Percentiles rank a stretch among this genome's conserved stretches.
phyloP scores from a whole-genome alignment of 441 rosid species.

The Bruguiera hainesii region DNA sequence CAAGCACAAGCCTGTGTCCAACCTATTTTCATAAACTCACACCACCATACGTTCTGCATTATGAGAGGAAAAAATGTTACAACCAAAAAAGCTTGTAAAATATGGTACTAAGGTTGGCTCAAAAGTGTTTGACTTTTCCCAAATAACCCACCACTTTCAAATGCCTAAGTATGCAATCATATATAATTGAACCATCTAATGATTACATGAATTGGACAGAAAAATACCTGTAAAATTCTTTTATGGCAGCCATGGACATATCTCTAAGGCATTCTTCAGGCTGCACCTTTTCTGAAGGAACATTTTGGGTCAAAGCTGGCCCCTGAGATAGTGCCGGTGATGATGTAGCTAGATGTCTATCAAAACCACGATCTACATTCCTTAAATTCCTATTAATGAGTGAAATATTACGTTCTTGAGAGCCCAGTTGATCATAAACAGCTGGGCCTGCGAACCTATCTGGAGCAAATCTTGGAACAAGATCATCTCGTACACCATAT shows the following conservation, averaged over 20 bases:
- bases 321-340: constrained; percentile 42
- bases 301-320: constrained; percentile 34
- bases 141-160: no score
- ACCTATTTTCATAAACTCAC: no score
- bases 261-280: constrained; percentile 59
- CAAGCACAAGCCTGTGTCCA: no score
- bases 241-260: constrained; percentile 74
- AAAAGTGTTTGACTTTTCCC: no score
- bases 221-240: constrained; percentile 87
- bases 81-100: no score
- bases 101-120: no score
- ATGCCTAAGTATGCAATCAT: background rate
- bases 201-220: constrained; percentile 13
- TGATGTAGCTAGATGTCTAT: constrained; percentile 52
- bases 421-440: constrained; percentile 42
- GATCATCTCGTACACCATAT: constrained; percentile 49
- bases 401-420: constrained; percentile 52
- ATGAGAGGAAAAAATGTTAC: no score
- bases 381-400: constrained; percentile 52
- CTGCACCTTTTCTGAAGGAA: constrained; percentile 46
- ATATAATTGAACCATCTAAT: constrained; percentile 1
- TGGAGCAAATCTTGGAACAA: constrained; percentile 36
- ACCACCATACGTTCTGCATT: no score
- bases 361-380: constrained; percentile 46
- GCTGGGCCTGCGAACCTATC: constrained; percentile 52